A percentile compares a stretch with the other conserved stretches of the same genome.
Conservation (phyloP, 2,329 filamentous ascomycete species). For the Paraconiothyrium brasiliense region DNA sequence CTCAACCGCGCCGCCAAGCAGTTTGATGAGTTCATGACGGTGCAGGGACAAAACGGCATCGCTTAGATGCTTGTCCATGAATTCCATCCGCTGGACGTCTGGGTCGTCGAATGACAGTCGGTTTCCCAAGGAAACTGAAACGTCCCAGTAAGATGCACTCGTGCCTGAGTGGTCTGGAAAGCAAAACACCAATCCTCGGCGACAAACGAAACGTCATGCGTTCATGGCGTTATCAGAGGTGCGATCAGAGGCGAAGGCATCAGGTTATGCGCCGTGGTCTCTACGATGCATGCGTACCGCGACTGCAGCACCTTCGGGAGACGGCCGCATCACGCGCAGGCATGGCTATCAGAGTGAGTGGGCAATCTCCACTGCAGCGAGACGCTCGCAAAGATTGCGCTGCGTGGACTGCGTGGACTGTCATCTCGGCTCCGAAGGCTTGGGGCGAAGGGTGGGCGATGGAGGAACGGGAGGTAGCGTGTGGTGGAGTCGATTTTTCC, state of each 20-base stretch:
- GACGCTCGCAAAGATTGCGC: background rate
- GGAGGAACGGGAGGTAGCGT: background rate
- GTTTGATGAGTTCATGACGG: conserved; percentile 13
- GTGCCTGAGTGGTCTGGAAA: background rate
- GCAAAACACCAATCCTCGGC: conserved; percentile 6
- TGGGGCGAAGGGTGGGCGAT: background rate
- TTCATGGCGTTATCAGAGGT: background rate
- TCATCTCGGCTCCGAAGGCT: conserved; percentile 8
- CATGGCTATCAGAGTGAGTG: background rate
- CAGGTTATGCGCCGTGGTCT: conserved; percentile 1
- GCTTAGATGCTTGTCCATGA: conserved; percentile 12
- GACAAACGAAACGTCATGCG: conserved; percentile 16
- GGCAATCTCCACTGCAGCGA: conserved; percentile 10
- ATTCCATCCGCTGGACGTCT: background rate
- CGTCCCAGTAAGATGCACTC: background rate
- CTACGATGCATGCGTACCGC: no score
- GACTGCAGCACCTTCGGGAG: background rate
- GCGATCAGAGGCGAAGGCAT: conserved; percentile 2
- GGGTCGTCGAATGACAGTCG: conserved; percentile 11
- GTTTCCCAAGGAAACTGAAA: conserved; percentile 10
- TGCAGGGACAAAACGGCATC: background rate
- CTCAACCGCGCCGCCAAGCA: conserved; percentile 5
- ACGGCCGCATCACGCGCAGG: no score
- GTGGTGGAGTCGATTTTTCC: conserved; percentile 16
- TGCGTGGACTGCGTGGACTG: background rate